Evolutionary conservation across 129 eudicot species (phyloP).

Genomic region (Rutidosis leptorrhynchoides): DNA sequence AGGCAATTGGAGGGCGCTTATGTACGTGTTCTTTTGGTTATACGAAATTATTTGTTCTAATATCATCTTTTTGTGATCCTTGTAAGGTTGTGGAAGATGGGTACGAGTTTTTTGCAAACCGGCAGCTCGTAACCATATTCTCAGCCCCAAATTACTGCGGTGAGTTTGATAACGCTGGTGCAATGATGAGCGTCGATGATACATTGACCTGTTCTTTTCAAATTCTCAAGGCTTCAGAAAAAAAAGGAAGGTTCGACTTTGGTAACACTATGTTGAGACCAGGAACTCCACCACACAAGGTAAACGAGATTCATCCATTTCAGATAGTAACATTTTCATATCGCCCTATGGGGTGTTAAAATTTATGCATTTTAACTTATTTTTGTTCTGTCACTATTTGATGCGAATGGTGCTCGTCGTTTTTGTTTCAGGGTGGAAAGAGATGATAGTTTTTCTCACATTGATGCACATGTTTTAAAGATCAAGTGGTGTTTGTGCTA

Average conservation of each 20-base stretch:
- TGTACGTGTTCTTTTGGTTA: background rate
- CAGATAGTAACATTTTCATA: background rate
- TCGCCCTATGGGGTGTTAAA: background rate
- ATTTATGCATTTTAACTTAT: background rate
- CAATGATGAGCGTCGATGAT: slow-evolving; percentile 74
- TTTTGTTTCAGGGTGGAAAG: slow-evolving; percentile 32
- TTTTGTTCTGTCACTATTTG: background rate
- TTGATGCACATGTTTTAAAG: slow-evolving; percentile 19
- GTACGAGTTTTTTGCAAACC: slow-evolving; percentile 60
- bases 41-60: slow-evolving; percentile 8
- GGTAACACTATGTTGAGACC: slow-evolving; percentile 60
- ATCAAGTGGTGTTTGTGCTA: slow-evolving; percentile 13
- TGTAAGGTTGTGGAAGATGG: slow-evolving; percentile 69
- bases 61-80: slow-evolving; percentile 1
- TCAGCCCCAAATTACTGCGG: slow-evolving; percentile 71
- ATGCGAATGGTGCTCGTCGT: background rate
- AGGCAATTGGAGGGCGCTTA: background rate
- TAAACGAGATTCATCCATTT: slow-evolving; percentile 1
- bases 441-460: slow-evolving; percentile 24
- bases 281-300: slow-evolving; percentile 68
- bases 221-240: slow-evolving; percentile 55
- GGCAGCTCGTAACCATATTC: slow-evolving; percentile 63
- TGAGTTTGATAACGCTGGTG: slow-evolving; percentile 67
- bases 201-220: slow-evolving; percentile 58
- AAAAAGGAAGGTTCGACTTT: slow-evolving; percentile 63